Evolutionary conservation across 2,329 filamentous ascomycete species (phyloP), one percentile per base, ranked within the genome.

Genomic region (Phyllosticta ampelicida): DNA sequence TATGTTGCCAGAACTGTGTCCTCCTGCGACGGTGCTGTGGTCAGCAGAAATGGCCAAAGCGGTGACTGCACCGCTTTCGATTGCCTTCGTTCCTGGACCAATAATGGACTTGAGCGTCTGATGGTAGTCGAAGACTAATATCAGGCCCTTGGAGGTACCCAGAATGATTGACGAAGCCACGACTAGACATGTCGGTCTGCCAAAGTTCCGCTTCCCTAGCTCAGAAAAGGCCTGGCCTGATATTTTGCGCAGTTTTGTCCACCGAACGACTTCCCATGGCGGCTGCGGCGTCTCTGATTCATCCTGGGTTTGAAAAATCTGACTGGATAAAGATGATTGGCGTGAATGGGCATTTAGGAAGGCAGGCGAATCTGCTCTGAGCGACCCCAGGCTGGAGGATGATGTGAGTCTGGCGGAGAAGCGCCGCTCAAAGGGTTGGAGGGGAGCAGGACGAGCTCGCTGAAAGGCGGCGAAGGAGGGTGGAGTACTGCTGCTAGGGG

Each of bases 81-180:
- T 82, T 66, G 94, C 92, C 79, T 94, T 96, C 0, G 91, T 96
- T 30, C 92, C 91, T 29, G 89, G 87, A 1, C 94, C 94, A 62
- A 99, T 90, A 60, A 97, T 95, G 65, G 88, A 86, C 73, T 95
- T 96, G 59, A 97, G 76, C 64, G 88, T 94, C 73, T 99, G 94
- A 70, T 95, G 90, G 72, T 96, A 97, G 75, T 99, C 95, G 75
- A 99, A 99, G 60, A 97, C 85, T 68, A 99, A 77, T 59, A 97
- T 87, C 71, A 96, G 86, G 56, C 95, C 94, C 72, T 96, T 97
- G 3, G 90, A 89, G 0, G 95, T 99, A 23, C 94, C 94, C 56
- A 99, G 74, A 13, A 91, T 89, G 65, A 99, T 95, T 9, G 86
- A 85, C 2, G 91, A 88, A 62, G 92, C 91, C 53, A 96, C 87